Evolutionary conservation across 192 early-diverging fungal species (phyloP).

Genomic region (Diversispora eburnea): DNA sequence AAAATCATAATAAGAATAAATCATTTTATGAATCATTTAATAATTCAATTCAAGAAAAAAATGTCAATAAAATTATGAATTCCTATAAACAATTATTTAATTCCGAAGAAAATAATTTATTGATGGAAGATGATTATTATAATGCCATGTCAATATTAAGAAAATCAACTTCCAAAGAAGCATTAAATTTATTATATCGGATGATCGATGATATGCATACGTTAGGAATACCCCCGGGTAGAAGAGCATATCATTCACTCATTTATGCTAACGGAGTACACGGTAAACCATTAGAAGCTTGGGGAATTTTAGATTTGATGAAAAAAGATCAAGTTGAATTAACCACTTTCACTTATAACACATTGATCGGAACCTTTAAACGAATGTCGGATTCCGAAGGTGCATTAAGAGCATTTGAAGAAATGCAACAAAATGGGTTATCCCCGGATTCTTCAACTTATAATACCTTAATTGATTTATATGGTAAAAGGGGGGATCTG

Average conservation of each 20-base stretch:
- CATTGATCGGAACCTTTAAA: background rate
- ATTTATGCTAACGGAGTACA: background rate
- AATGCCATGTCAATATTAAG: too few species aligned
- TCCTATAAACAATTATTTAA: too few species aligned
- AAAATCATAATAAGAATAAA: too few species aligned
- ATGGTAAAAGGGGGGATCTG: background rate
- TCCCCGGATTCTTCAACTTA: background rate
- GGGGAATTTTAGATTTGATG: background rate
- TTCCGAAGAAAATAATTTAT: too few species aligned
- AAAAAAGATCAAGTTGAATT: background rate
- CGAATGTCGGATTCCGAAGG: background rate
- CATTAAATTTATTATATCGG: too few species aligned
- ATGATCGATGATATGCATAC: background rate
- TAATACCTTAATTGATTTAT: slow-evolving; percentile 14
- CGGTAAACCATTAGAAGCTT: background rate
- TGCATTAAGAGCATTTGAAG: background rate
- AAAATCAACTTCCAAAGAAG: too few species aligned
- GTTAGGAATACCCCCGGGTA: background rate
- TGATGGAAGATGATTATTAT: too few species aligned
- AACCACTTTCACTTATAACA: background rate
- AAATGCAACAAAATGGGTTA: slow-evolving; percentile 1
- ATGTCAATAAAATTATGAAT: too few species aligned
- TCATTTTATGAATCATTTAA: too few species aligned
- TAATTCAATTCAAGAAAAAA: too few species aligned
- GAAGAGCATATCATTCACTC: background rate